Base-by-base conservation (phyloP, 495 filamentous ascomycete species). In the Pseudomonodictys pantanalensis region DNA sequence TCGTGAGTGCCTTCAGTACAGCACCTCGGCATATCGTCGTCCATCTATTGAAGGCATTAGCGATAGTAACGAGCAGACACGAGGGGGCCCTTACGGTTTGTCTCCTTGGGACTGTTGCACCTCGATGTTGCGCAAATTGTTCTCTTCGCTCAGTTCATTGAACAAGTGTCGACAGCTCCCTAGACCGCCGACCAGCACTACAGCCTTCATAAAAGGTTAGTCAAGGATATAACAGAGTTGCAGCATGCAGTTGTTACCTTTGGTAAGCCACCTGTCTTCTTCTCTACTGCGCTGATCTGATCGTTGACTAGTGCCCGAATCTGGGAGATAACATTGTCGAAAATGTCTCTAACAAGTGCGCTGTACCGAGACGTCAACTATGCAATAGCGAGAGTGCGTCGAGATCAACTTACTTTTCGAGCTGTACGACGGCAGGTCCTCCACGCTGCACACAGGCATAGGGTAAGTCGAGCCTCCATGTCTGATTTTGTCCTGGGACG, bases 21-120 rank as follows among this genome's bases (percentile, higher is more conserved):
- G 62, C 62, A 4, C 62, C 62, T 6, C 62, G 62, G 26, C 62
- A 61, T 15, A 65, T 58, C 2, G 62, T 51, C 2, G 58, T 65
- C 58, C 62, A 62, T 10, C 62, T 65, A 50, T n/a, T 59, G 11
- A 17, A 17, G n/a, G 6, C 17, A 8, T 23, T 41, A 9, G 4
- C 23, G 6, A 23, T 2, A 15, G 18, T 4, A 18, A 20, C 41
- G 41, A 8, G 23, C 11, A 10, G 26, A 2, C 28, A 12, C n/a
- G 47, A 12, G 26, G 26, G 23, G 22, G 10, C 8, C 49, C 58
- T 56, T 23, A 56, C 53, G 53, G 53, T 9, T 25, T 23, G 2
- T 26, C 22, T 29, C 53, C 53, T n/a, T 23, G 9, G 3, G 53
- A 20, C 28, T 56, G 53, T 33, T 22, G 42, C 4, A 56, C 20